Percentiles rank a stretch among this genome's conserved stretches.
Conservation (phyloP, 345 rosid genomes). For the Populus pruinosa region DNA sequence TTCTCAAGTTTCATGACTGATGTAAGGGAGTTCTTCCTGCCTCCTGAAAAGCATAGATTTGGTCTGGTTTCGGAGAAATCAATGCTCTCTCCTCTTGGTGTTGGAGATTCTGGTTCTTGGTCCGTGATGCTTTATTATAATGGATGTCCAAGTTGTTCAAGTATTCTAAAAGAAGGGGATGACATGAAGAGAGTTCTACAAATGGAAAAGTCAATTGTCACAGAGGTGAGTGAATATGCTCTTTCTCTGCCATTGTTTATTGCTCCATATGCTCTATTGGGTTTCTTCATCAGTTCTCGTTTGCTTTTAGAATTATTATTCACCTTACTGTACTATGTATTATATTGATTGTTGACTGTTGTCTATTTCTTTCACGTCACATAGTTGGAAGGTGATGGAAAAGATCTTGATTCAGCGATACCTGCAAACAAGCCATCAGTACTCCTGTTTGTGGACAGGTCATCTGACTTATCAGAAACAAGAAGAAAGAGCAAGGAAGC, state of each 20-base stretch:
- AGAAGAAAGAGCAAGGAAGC: constrained; percentile 62
- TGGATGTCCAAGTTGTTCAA: constrained; percentile 77
- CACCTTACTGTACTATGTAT: neutral
- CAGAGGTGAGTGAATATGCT: constrained; percentile 45
- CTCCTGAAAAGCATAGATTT: constrained; percentile 65
- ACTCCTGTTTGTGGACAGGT: constrained; percentile 85
- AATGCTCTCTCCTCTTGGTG: constrained; percentile 51
- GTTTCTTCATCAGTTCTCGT: neutral
- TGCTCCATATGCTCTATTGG: neutral
- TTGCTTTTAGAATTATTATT: neutral
- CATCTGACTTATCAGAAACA: constrained; percentile 46
- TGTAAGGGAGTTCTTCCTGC: constrained; percentile 63
- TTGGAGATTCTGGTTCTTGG: constrained; percentile 60
- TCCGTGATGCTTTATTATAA: constrained; percentile 49
- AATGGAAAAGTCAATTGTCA: constrained; percentile 46
- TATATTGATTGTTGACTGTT: constrained; percentile 1
- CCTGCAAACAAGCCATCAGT: constrained; percentile 70
- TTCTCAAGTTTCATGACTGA: constrained; percentile 49
- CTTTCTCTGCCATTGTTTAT: neutral
- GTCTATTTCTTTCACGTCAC: constrained; percentile 14
- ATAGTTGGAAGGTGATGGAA: constrained; percentile 61
- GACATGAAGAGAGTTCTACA: constrained; percentile 47
- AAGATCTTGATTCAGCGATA: constrained; percentile 46
- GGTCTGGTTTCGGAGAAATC: constrained; percentile 66
- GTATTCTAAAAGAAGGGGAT: constrained; percentile 51